Conservation (phyloP, 2,329 filamentous ascomycete species). For the Chaetothyriales sp. region DNA sequence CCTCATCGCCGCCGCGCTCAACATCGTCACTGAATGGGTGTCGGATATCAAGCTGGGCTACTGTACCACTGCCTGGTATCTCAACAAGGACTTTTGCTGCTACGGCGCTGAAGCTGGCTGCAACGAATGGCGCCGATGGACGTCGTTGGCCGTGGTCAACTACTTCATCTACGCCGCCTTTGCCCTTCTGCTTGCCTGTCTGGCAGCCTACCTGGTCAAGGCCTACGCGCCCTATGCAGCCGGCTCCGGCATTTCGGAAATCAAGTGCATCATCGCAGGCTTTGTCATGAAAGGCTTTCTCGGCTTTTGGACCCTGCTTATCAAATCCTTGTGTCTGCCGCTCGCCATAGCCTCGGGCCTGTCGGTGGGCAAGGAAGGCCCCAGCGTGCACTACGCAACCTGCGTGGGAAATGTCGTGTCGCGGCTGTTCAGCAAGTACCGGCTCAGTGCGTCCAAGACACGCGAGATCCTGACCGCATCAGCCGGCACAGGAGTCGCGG, state of each 20-base stretch:
- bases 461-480: constrained; percentile 89
- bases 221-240: constrained; percentile 91
- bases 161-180: constrained; percentile 82
- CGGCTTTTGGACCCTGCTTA: constrained; percentile 76
- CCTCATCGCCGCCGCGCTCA: constrained; percentile 80
- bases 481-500: constrained; percentile 85
- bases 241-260: constrained; percentile 93
- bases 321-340: constrained; percentile 85
- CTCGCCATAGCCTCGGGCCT: constrained; percentile 86
- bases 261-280: constrained; percentile 97
- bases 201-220: constrained; percentile 72
- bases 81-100: constrained; percentile 96
- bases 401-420: constrained; percentile 96
- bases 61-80: constrained; percentile 87
- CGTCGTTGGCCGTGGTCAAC: constrained; percentile 60
- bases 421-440: constrained; percentile 82
- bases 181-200: constrained; percentile 67
- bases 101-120: constrained; percentile 91
- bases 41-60: constrained; percentile 93
- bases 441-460: constrained; percentile 81
- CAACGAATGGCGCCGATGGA: constrained; percentile 81
- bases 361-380: constrained; percentile 92
- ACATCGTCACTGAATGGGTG: constrained; percentile 94
- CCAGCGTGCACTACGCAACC: constrained; percentile 97
- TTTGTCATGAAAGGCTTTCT: constrained; percentile 99